These are phyloP conservation scores for Priceomyces haplophilus DNA, from an alignment of 805 yeast species.

Conservation along the genomic window DNA sequence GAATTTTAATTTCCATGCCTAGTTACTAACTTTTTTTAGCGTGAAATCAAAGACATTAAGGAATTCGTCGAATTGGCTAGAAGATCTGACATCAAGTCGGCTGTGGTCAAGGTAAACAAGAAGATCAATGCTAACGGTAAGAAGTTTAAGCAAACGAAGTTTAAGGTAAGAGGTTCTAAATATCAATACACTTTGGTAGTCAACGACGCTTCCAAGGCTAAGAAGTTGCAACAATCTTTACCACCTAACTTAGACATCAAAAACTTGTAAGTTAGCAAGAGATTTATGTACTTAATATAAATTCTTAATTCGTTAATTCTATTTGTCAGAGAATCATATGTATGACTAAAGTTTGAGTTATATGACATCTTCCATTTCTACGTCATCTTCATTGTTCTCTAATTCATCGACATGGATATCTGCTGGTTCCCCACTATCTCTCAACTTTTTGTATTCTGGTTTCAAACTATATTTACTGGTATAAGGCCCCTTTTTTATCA, in stretches of 20 bases:
- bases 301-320: slow-evolving; percentile 3
- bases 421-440: slow-evolving; percentile 74
- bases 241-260: slow-evolving; percentile 88
- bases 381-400: slow-evolving; percentile 49
- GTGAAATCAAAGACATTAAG: slow-evolving; percentile 94
- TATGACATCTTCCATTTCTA: slow-evolving; percentile 74
- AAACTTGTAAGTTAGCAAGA: slow-evolving; percentile 33
- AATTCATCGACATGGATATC: slow-evolving; percentile 51
- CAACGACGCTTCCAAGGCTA: slow-evolving; percentile 93
- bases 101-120: slow-evolving; percentile 91
- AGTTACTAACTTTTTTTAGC: slow-evolving; percentile 27
- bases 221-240: slow-evolving; percentile 94
- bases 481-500: slow-evolving; percentile 94
- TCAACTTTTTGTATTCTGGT: slow-evolving; percentile 80
- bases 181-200: slow-evolving; percentile 93
- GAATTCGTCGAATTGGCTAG: slow-evolving; percentile 94
- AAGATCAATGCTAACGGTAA: slow-evolving; percentile 79
- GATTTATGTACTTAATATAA: slow-evolving; percentile 5
- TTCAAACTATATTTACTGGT: slow-evolving; percentile 87
- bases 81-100: slow-evolving; percentile 92
- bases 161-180: slow-evolving; percentile 97
- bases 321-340: neutral
- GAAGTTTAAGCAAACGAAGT: slow-evolving; percentile 90
- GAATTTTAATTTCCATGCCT: no score
- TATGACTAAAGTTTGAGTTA: slow-evolving; percentile 14